These are phyloP conservation scores for Euphorbia celastroides DNA, from an alignment of 441 rosid species.

Conservation along the genomic window DNA sequence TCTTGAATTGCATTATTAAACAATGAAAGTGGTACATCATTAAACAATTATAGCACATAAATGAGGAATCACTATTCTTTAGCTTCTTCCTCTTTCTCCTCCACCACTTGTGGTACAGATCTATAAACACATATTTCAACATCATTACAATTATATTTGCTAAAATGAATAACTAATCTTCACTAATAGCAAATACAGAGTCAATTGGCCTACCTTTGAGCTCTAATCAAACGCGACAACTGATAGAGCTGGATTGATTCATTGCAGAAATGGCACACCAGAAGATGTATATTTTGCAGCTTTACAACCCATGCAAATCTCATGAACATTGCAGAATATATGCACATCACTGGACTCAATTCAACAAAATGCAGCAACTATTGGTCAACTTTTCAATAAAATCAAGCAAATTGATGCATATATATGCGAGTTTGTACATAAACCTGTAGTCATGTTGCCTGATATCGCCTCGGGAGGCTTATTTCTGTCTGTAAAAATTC, in stretches of 20 bases:
- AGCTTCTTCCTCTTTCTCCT: conserved; percentile 1
- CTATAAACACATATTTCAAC: background rate
- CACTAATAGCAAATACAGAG: background rate
- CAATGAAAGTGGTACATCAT: background rate
- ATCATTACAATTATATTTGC: background rate
- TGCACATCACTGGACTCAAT: background rate
- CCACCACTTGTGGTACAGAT: background rate
- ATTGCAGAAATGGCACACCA: background rate
- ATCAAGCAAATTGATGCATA: background rate
- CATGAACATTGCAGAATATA: background rate
- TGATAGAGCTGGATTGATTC: background rate
- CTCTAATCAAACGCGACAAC: background rate
- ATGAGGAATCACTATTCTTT: background rate
- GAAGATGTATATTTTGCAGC: background rate
- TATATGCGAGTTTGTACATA: background rate
- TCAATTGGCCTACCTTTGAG: background rate
- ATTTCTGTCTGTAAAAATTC: background rate
- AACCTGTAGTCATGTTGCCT: conserved; percentile 3
- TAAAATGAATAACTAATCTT: background rate
- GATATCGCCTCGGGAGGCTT: background rate
- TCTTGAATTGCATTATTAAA: background rate
- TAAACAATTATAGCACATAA: background rate
- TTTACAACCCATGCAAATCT: background rate
- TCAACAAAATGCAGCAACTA: background rate
- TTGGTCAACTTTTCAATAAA: background rate